These are phyloP conservation scores for Xylariaceae sp. DNA, from an alignment of 2,329 filamentous ascomycete genomes.

Conservation along the genomic window DNA sequence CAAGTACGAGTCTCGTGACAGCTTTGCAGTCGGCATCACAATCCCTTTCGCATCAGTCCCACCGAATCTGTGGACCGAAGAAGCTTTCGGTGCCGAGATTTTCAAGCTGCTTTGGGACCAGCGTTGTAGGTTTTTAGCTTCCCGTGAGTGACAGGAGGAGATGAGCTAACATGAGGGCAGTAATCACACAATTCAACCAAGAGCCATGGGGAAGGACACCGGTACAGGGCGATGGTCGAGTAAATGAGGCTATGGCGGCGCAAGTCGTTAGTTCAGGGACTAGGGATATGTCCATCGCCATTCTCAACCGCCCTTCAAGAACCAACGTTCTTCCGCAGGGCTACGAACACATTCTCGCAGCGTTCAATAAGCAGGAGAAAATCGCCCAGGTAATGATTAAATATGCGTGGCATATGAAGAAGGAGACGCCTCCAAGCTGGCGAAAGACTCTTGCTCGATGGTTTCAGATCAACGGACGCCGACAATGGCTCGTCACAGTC, in stretches of 20 bases:
- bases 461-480: conserved; percentile 16
- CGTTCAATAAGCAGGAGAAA: conserved; percentile 9
- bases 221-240: conserved; percentile 13
- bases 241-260: conserved; percentile 10
- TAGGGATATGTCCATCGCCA: conserved; percentile 17
- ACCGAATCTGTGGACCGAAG: conserved; percentile 7
- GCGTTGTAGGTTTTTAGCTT: conserved; percentile 11
- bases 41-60: conserved; percentile 9
- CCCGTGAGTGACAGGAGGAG: background rate
- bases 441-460: conserved; percentile 17
- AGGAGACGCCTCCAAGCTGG: conserved; percentile 13
- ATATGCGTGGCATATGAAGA: conserved; percentile 15
- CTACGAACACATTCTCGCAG: conserved; percentile 15
- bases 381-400: conserved; percentile 15
- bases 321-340: conserved; percentile 16
- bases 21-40: conserved; percentile 14
- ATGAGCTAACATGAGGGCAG: conserved; percentile 8
- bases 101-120: conserved; percentile 19
- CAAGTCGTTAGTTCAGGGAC: conserved; percentile 17
- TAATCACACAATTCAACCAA: conserved; percentile 14
- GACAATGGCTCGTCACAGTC: conserved; percentile 14
- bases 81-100: conserved; percentile 14
- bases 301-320: conserved; percentile 13
- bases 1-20: conserved; percentile 16
- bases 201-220: conserved; percentile 6